Percentiles rank a stretch among this genome's conserved stretches.
Conservation (phyloP, 176 grass and related monocot genomes). For the Triticum turgidum region DNA sequence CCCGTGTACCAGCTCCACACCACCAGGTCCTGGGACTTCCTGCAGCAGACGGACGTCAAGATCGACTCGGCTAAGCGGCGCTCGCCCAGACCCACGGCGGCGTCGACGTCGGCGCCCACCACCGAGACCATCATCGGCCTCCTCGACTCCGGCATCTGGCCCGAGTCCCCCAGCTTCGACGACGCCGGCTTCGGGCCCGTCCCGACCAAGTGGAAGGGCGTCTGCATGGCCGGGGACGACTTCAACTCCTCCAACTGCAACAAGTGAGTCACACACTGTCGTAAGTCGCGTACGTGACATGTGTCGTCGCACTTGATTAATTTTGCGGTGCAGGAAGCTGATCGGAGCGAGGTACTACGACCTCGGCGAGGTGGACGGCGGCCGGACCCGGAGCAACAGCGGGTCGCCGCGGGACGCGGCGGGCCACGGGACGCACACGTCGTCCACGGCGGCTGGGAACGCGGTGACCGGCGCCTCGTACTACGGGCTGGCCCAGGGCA, state of each 20-base stretch:
- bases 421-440: constrained; percentile 89
- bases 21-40: constrained; percentile 86
- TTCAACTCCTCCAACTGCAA: constrained; percentile 82
- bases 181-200: constrained; percentile 52
- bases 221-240: constrained; percentile 62
- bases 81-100: neutral
- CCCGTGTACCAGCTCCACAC: constrained; percentile 74
- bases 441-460: constrained; percentile 74
- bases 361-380: neutral
- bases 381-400: neutral
- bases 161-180: constrained; percentile 79
- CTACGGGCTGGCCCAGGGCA: constrained; percentile 73
- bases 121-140: constrained; percentile 70
- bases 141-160: constrained; percentile 94
- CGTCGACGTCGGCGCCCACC: neutral
- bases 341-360: constrained; percentile 90
- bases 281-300: neutral
- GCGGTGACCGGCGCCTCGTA: constrained; percentile 51
- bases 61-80: neutral
- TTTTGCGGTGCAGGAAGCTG: constrained; percentile 57
- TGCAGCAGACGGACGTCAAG: constrained; percentile 51
- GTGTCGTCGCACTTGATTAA: neutral
- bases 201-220: constrained; percentile 67
- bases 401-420: constrained; percentile 49
- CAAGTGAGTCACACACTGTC: constrained; percentile 16